phyloP scores from a whole-genome alignment of 2,329 filamentous ascomycete genomes.

The Scedosporium apiospermum region DNA sequence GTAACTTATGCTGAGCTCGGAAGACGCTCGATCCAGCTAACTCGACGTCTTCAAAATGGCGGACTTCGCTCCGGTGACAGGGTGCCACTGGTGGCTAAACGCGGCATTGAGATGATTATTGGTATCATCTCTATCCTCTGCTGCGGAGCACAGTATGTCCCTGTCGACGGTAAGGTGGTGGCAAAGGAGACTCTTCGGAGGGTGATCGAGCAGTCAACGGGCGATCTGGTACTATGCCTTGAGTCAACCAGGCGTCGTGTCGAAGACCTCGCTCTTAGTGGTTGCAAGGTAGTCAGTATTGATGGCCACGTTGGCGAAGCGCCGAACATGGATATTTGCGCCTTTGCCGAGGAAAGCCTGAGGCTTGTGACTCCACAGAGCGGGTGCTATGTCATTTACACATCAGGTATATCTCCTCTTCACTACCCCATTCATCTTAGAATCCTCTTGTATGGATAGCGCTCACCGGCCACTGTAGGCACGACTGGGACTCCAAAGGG shows the following conservation, averaged over 20 bases:
- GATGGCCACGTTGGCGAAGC: slow-evolving; percentile 13
- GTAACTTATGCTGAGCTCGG: slow-evolving; percentile 38
- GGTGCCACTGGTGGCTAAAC: slow-evolving; percentile 44
- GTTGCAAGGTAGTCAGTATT: slow-evolving; percentile 17
- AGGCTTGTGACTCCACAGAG: slow-evolving; percentile 24
- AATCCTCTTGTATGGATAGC: neutral
- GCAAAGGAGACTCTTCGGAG: slow-evolving; percentile 36
- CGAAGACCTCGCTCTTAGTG: slow-evolving; percentile 11
- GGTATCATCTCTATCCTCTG: slow-evolving; percentile 47
- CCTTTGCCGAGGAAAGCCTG: slow-evolving; percentile 12
- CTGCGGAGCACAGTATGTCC: slow-evolving; percentile 49
- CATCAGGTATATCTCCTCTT: slow-evolving; percentile 31
- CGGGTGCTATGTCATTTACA: slow-evolving; percentile 43
- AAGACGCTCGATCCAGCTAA: slow-evolving; percentile 29
- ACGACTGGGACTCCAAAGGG: slow-evolving; percentile 51
- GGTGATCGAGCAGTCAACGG: slow-evolving; percentile 36
- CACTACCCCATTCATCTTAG: neutral
- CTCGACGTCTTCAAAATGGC: slow-evolving; percentile 24
- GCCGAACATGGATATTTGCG: neutral
- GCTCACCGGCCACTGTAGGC: slow-evolving; percentile 18
- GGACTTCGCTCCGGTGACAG: slow-evolving; percentile 35
- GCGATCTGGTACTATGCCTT: slow-evolving; percentile 35
- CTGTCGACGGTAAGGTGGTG: slow-evolving; percentile 46
- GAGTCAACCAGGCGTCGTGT: slow-evolving; percentile 25
- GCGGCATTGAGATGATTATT: slow-evolving; percentile 46